Percentiles rank a stretch among this genome's conserved stretches.
Conservation (phyloP, 352 stramenopile genomes). For the Pythium utonaiense region DNA sequence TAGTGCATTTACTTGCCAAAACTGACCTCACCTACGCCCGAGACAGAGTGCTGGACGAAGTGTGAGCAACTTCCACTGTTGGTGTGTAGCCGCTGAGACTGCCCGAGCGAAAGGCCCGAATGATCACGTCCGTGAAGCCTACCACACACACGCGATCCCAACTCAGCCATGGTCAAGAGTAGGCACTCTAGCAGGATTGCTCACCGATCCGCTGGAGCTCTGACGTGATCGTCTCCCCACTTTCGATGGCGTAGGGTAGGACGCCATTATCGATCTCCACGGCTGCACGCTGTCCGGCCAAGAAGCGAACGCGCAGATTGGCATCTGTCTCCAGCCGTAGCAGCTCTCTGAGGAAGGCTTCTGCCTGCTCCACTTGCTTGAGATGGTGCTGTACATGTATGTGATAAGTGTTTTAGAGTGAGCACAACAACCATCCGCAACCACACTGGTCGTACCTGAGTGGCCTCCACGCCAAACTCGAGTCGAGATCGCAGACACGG, state of each 20-base stretch:
- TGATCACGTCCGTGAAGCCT: conserved; percentile 53
- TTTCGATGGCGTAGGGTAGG: background rate
- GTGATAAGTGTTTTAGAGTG: background rate
- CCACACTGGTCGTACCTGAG: conserved; percentile 39
- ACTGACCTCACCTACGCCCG: background rate
- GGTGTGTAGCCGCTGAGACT: conserved; percentile 63
- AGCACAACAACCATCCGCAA: conserved; percentile 1
- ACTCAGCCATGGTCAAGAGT: background rate
- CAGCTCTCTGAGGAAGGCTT: conserved; percentile 54
- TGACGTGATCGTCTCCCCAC: background rate
- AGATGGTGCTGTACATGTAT: conserved; percentile 50
- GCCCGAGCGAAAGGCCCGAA: conserved; percentile 55
- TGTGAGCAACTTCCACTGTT: conserved; percentile 15
- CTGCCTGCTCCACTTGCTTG: conserved; percentile 59
- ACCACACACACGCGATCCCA: no score
- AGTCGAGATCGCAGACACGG: conserved; percentile 95
- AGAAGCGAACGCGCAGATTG: conserved; percentile 77
- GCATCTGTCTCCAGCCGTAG: conserved; percentile 39
- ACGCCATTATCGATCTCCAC: conserved; percentile 31
- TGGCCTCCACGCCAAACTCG: conserved; percentile 92
- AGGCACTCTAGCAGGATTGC: background rate
- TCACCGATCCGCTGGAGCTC: conserved; percentile 13
- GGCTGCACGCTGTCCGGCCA: conserved; percentile 63
- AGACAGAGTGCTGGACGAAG: background rate
- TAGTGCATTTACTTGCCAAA: background rate